phyloP scores from a whole-genome alignment of 169 alveolate genomes.

The Plasmodium vivax region DNA sequence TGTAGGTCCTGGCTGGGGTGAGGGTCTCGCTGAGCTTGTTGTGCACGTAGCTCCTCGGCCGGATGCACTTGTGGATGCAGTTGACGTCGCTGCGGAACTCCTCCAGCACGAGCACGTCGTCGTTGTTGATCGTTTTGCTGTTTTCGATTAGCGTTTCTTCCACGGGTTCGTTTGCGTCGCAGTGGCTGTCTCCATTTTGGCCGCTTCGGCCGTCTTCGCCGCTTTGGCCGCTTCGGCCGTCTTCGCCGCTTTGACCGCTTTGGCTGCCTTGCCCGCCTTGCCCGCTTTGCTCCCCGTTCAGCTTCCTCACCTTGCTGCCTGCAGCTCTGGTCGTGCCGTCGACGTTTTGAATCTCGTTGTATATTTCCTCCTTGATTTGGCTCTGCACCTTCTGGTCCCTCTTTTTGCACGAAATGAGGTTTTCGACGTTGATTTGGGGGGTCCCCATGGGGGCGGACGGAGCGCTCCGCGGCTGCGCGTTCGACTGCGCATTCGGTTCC shows the following conservation, averaged over 20 bases:
- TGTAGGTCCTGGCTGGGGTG: conserved; percentile 91
- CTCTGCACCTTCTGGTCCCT: conserved; percentile 21
- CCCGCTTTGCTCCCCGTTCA: not conserved
- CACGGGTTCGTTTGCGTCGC: not conserved
- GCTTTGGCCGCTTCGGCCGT: no score
- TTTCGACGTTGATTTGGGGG: conserved; percentile 36
- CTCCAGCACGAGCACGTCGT: conserved; percentile 64
- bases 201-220: not conserved
- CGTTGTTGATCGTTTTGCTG: conserved; percentile 72
- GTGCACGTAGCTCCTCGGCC: conserved; percentile 73
- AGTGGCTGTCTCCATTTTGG: not conserved
- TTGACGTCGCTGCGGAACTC: conserved; percentile 69
- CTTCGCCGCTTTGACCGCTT: no score
- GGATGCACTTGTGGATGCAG: conserved; percentile 72
- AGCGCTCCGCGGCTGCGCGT: not conserved
- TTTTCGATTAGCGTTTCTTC: conserved; percentile 56
- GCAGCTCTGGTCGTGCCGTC: conserved; percentile 16
- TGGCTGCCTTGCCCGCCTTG: not conserved
- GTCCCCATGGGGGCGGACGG: not conserved
- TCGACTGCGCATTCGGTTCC: not conserved
- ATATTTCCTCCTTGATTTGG: conserved; percentile 53
- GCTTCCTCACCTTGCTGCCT: conserved; percentile 26
- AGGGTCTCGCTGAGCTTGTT: conserved; percentile 35
- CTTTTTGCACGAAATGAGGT: conserved; percentile 20
- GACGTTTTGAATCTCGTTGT: conserved; percentile 10